These are phyloP conservation scores for Bipolaris oryzae DNA, from an alignment of 2,329 filamentous ascomycete genomes.

Conservation along the genomic window DNA sequence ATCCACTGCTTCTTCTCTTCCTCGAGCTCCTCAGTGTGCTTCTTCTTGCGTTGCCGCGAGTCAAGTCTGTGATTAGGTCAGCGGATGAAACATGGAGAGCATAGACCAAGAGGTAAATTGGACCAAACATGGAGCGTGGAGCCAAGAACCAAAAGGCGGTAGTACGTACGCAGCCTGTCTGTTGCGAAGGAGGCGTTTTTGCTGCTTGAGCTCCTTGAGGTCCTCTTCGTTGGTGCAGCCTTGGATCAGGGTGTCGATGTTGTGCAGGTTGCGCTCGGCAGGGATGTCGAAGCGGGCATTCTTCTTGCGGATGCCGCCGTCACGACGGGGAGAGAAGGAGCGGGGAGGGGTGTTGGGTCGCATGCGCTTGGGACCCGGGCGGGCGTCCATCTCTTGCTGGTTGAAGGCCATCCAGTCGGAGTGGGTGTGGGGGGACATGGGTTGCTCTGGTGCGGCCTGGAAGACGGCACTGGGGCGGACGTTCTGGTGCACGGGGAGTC, in stretches of 20 bases:
- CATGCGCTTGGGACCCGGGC: conserved; percentile 61
- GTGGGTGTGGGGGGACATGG: conserved; percentile 67
- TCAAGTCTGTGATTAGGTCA: conserved; percentile 71
- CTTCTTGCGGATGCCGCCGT: conserved; percentile 97
- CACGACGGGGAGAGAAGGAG: conserved; percentile 76
- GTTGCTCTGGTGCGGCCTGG: conserved; percentile 52
- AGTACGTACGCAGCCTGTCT: conserved; percentile 85
- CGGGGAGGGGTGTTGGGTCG: conserved; percentile 71
- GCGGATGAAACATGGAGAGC: conserved; percentile 36
- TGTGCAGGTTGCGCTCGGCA: conserved; percentile 87
- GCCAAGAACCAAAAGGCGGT: conserved; percentile 53
- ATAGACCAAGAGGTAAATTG: conserved; percentile 40
- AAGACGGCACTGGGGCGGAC: conserved; percentile 58
- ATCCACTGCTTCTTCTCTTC: conserved; percentile 95
- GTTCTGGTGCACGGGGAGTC: conserved; percentile 47
- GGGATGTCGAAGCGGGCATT: conserved; percentile 98
- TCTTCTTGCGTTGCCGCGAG: conserved; percentile 96
- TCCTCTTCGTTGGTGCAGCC: conserved; percentile 88
- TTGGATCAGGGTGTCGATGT: conserved; percentile 91
- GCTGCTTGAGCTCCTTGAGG: conserved; percentile 98
- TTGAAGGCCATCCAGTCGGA: conserved; percentile 63
- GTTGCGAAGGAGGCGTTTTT: conserved; percentile 93
- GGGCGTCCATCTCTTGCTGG: conserved; percentile 57
- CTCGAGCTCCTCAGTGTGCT: conserved; percentile 94
- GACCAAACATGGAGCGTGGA: conserved; percentile 39